Evolutionary conservation across 148 eudicot genomes (phyloP).

Genomic region (Rheum nobile): DNA sequence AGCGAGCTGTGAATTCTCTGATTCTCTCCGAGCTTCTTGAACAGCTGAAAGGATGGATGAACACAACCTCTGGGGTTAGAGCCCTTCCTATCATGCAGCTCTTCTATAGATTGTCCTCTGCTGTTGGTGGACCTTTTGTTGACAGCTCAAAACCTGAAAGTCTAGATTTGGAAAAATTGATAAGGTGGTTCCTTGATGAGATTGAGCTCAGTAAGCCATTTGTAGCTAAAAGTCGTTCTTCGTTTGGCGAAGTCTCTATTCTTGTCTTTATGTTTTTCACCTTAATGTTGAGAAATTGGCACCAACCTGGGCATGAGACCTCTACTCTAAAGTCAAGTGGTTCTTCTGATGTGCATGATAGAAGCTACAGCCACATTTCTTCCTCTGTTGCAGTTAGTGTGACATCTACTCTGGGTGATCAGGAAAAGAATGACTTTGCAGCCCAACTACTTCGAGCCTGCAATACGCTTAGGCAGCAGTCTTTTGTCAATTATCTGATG

Average conservation of each 20-base stretch:
- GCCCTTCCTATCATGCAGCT: constrained; percentile 98
- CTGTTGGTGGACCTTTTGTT: constrained; percentile 95
- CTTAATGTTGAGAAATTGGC: constrained; percentile 95
- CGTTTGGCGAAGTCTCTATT: constrained; percentile 77
- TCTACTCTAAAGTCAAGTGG: constrained; percentile 57
- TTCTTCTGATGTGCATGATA: constrained; percentile 55
- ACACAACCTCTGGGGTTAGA: constrained; percentile 67
- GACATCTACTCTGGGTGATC: constrained; percentile 40
- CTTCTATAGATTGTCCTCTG: constrained; percentile 85
- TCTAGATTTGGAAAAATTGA: constrained; percentile 79
- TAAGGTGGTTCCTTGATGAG: constrained; percentile 89
- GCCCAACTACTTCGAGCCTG: constrained; percentile 79
- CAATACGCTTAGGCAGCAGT: constrained; percentile 79
- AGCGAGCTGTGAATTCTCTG: constrained; percentile 89
- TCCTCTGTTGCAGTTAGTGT: constrained; percentile 28
- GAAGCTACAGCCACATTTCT: constrained; percentile 29
- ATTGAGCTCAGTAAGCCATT: constrained; percentile 65
- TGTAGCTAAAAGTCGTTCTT: constrained; percentile 56
- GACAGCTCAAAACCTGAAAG: constrained; percentile 63
- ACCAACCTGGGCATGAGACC: constrained; percentile 87
- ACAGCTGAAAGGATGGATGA: constrained; percentile 95
- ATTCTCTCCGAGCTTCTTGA: constrained; percentile 82
- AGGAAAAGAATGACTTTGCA: constrained; percentile 68
- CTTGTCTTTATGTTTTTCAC: constrained; percentile 96
- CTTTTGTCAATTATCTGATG: constrained; percentile 83